These are phyloP conservation scores for Pestalotiopsis sp. DNA, from an alignment of 2,329 filamentous ascomycete genomes.

Conservation along the genomic window DNA sequence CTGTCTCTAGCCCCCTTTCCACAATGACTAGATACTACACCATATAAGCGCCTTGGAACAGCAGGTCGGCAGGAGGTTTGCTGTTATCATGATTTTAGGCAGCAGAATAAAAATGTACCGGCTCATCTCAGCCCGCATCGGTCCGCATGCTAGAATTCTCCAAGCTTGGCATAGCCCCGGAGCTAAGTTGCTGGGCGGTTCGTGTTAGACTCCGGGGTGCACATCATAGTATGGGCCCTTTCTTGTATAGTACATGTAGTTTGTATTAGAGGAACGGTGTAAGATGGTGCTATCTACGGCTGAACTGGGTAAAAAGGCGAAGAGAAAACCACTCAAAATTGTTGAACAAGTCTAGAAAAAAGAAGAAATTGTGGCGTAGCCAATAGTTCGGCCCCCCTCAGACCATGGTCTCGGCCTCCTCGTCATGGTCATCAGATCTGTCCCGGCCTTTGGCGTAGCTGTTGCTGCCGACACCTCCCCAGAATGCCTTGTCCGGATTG, in stretches of 20 bases:
- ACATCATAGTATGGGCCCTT: neutral
- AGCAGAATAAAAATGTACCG: neutral
- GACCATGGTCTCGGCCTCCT: neutral
- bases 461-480: neutral
- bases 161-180: neutral
- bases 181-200: neutral
- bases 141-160: neutral
- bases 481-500: neutral
- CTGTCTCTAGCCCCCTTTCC: neutral
- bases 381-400: neutral
- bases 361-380: neutral
- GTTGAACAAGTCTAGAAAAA: neutral
- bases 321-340: neutral
- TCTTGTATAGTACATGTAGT: neutral
- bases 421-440: neutral
- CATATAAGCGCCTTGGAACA: neutral
- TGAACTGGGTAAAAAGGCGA: neutral
- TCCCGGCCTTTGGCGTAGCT: neutral
- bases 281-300: neutral
- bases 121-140: neutral
- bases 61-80: neutral
- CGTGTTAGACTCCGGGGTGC: neutral
- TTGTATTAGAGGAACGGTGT: neutral
- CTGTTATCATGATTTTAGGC: neutral
- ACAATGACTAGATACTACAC: neutral